phyloP scores from a whole-genome alignment of 805 yeast species.

The Pichia insulana region DNA sequence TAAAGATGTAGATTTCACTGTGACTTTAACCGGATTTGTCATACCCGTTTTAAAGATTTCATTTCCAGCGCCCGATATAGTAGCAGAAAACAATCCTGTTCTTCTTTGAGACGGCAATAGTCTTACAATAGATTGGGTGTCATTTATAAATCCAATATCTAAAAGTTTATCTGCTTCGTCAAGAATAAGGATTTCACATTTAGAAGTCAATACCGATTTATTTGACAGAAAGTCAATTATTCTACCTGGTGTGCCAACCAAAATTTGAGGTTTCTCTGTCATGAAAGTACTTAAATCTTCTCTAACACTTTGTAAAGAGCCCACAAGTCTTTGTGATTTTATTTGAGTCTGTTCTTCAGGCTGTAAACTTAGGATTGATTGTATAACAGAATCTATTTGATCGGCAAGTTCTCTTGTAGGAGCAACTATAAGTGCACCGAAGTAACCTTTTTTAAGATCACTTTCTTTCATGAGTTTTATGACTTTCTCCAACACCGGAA shows the following conservation, averaged over 20 bases:
- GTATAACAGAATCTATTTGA: slow-evolving; percentile 64
- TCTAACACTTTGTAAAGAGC: slow-evolving; percentile 52
- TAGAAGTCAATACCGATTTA: slow-evolving; percentile 45
- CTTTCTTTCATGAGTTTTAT: slow-evolving; percentile 21
- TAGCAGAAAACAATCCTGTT: slow-evolving; percentile 91
- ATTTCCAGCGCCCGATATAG: slow-evolving; percentile 73
- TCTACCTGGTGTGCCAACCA: slow-evolving; percentile 93
- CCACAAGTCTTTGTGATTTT: slow-evolving; percentile 54
- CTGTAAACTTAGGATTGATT: slow-evolving; percentile 46
- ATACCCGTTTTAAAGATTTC: slow-evolving; percentile 80
- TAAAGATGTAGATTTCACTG: slow-evolving; percentile 48
- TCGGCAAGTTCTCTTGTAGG: slow-evolving; percentile 60
- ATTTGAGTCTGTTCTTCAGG: slow-evolving; percentile 39
- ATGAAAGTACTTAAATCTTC: slow-evolving; percentile 62
- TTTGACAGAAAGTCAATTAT: slow-evolving; percentile 63
- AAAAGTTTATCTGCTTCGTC: slow-evolving; percentile 92
- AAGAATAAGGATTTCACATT: slow-evolving; percentile 66
- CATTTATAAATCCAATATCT: slow-evolving; percentile 66
- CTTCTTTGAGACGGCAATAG: slow-evolving; percentile 83
- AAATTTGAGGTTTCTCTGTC: slow-evolving; percentile 53
- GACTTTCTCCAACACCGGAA: slow-evolving; percentile 73
- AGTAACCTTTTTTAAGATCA: slow-evolving; percentile 49
- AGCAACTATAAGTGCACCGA: slow-evolving; percentile 63
- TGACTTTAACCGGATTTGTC: slow-evolving; percentile 84
- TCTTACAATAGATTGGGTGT: slow-evolving; percentile 58